Base-by-base conservation (phyloP, 495 filamentous ascomycete species). In the Paragyromitra xinjiangensis region DNA sequence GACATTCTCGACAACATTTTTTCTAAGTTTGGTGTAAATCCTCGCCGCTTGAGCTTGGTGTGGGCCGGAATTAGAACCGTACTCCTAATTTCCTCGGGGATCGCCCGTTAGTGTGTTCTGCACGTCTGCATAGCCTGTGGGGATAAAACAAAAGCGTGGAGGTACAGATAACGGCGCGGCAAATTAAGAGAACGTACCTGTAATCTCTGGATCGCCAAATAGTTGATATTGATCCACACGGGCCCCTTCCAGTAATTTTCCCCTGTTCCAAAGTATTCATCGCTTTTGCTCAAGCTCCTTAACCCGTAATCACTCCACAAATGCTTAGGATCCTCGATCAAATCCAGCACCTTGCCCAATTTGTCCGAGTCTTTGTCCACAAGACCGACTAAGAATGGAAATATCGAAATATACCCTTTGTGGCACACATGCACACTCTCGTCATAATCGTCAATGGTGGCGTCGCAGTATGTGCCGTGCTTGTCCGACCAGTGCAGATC, bases 161-260 rank as follows among this genome's bases (percentile, higher is more conserved):
- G 64, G 62, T 59, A 69, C 70, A 56, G 48, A 40, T 64, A 48
- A 45, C n/a, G 66, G 24, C 29, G 45, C 48, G 51, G 55, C 29
- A 51, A 58, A 14, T 45, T 26, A 62, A 68, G 55, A 40, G 63
- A 59, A 88, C 91, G 84, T 88, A 97, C 94, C 66, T 92, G 86
- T n/a, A 99, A 88, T 80, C 92, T 89, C 78, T 89, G 88, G 67
- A 98, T 86, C 50, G 92, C 91, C 68, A 99, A 86, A 80, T 97
- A 98, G 83, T 99, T 99, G 71, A 99, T 96, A 79, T 97, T 97
- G 73, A 99, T 92, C 95, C 95, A 99, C 4, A 99, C 87, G 6
- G 95, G 95, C 69, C 94, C 93, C 66, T 94, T 87, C 95, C 95
- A 99, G 85, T 99, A 99, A 79, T 99, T 97, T 87, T 99, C 95